Percentiles rank a stretch among this genome's conserved stretches.
These are phyloP conservation scores for Aspergillus diversus DNA, from an alignment of 495 filamentous ascomycete species.

Conservation along the genomic window DNA sequence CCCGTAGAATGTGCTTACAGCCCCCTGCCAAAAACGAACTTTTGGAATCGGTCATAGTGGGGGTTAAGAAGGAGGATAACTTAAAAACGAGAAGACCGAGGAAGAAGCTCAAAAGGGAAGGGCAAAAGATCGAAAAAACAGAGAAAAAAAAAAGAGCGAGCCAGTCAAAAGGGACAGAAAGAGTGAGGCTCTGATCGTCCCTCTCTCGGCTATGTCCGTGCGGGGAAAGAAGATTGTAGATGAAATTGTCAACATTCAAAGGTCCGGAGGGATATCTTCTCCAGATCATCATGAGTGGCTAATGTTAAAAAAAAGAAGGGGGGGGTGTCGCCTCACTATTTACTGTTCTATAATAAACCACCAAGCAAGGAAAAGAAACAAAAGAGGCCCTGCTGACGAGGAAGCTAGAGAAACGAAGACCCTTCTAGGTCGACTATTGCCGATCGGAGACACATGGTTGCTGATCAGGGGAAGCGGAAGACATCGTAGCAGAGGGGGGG, in stretches of 20 bases:
- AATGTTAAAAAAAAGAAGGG: background rate
- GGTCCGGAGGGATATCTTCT: background rate
- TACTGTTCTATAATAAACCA: background rate
- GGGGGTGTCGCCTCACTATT: background rate
- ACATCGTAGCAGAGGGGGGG: background rate
- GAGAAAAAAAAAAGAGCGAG: background rate
- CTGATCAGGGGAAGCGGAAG: slow-evolving; percentile 26
- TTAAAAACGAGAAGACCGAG: background rate
- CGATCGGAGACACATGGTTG: slow-evolving; percentile 15
- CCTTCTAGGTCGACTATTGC: background rate
- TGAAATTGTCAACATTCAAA: background rate
- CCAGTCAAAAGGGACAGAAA: background rate
- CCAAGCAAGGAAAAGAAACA: background rate
- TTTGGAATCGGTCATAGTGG: too few species aligned
- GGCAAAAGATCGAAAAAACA: background rate
- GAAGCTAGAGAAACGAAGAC: background rate
- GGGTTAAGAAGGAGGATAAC: too few species aligned
- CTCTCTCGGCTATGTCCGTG: slow-evolving; percentile 6
- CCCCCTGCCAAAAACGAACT: too few species aligned
- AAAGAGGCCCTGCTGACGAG: background rate
- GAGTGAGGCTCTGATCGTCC: slow-evolving; percentile 20
- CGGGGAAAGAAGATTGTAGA: background rate
- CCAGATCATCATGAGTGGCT: background rate
- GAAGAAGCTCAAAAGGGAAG: background rate
- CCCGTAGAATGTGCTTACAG: too few species aligned